Evolutionary conservation across 2,329 filamentous ascomycete species (phyloP).

Genomic region (Trichophyton schoenleinii): DNA sequence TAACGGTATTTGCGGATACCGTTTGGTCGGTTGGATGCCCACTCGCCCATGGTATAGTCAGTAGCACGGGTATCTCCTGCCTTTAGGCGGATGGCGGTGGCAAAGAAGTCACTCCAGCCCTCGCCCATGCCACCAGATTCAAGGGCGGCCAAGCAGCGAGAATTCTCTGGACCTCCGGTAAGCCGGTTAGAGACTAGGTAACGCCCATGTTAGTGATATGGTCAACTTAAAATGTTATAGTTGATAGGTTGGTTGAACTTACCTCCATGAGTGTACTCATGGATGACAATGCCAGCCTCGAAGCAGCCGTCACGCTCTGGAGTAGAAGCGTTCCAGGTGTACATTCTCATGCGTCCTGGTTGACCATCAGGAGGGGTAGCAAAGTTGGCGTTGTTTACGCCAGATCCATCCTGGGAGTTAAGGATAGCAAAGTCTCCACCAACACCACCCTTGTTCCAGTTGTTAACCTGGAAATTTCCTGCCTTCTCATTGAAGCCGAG

Average conservation of each 20-base stretch:
- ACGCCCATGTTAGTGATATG: neutral
- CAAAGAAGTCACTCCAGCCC: constrained; percentile 12
- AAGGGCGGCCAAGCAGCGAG: constrained; percentile 7
- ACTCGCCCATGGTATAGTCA: constrained; percentile 10
- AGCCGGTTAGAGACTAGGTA: constrained; percentile 11
- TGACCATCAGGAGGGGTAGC: constrained; percentile 12
- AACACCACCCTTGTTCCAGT: constrained; percentile 9
- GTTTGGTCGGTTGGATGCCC: constrained; percentile 5
- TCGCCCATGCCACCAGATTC: constrained; percentile 13
- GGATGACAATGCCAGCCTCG: constrained; percentile 12
- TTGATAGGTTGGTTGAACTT: neutral
- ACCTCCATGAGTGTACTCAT: constrained; percentile 12
- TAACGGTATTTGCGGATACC: constrained; percentile 10
- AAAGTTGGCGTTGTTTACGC: constrained; percentile 12
- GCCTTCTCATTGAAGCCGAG: constrained; percentile 12
- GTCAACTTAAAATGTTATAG: neutral
- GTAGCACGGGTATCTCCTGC: constrained; percentile 6
- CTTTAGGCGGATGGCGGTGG: constrained; percentile 10
- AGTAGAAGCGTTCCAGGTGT: constrained; percentile 8
- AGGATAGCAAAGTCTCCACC: constrained; percentile 11
- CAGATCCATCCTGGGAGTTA: constrained; percentile 12
- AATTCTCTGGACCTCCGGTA: constrained; percentile 10
- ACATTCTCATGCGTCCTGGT: constrained; percentile 13
- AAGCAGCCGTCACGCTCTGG: constrained; percentile 11
- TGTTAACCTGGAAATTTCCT: constrained; percentile 12